These are phyloP conservation scores for Salix exigua DNA, from an alignment of 345 rosid genomes.

Conservation along the genomic window DNA sequence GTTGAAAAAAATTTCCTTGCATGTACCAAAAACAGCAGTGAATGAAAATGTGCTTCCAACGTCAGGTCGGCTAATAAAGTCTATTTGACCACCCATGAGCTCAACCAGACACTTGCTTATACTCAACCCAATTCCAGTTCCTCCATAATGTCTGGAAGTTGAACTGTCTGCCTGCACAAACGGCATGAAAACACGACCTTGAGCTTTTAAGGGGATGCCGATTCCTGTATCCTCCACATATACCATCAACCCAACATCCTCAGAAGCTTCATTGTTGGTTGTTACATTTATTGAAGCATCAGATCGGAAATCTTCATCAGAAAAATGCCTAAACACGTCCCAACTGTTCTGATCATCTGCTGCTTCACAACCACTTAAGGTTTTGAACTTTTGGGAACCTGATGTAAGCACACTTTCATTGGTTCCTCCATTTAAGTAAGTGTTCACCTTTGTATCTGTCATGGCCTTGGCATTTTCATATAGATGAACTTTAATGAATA, in stretches of 20 bases:
- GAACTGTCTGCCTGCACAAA: slow-evolving; percentile 99
- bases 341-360: slow-evolving; percentile 83
- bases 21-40: slow-evolving; percentile 57
- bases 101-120: slow-evolving; percentile 91
- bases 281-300: slow-evolving; percentile 33
- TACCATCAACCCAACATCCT: slow-evolving; percentile 58
- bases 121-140: slow-evolving; percentile 97
- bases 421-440: slow-evolving; percentile 45
- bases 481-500: slow-evolving; percentile 83
- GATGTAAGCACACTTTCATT: slow-evolving; percentile 32
- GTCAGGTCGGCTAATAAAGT: slow-evolving; percentile 69
- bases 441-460: slow-evolving; percentile 33
- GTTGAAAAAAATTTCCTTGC: slow-evolving; percentile 30
- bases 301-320: slow-evolving; percentile 37
- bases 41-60: slow-evolving; percentile 89
- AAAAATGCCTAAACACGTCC: slow-evolving; percentile 73
- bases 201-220: slow-evolving; percentile 82
- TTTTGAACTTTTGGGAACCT: slow-evolving; percentile 43
- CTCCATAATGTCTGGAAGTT: slow-evolving; percentile 84
- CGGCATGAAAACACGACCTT: slow-evolving; percentile 85
- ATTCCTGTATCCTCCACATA: slow-evolving; percentile 95
- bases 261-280: slow-evolving; percentile 34
- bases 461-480: slow-evolving; percentile 50
- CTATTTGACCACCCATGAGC: slow-evolving; percentile 88
- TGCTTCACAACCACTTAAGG: slow-evolving; percentile 86